These are phyloP conservation scores for Salix caprea DNA, from an alignment of 345 rosid species.

Conservation along the genomic window DNA sequence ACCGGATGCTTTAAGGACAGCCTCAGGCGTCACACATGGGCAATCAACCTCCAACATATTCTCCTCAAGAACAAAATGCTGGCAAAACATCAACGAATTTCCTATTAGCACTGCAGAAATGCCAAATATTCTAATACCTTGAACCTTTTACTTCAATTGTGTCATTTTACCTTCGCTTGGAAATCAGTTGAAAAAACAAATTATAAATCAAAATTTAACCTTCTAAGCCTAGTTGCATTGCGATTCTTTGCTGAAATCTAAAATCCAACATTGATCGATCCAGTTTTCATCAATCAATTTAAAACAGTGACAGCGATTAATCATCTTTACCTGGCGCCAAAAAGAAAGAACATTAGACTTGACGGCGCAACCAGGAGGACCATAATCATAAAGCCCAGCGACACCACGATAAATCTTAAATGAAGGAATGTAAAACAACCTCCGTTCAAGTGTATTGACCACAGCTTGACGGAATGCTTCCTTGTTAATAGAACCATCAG, in stretches of 20 bases:
- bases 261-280: not conserved
- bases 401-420: slow-evolving; percentile 90
- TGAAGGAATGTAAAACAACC: slow-evolving; percentile 74
- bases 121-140: not conserved
- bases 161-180: not conserved
- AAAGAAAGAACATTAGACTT: slow-evolving; percentile 78
- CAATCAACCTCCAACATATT: slow-evolving; percentile 93
- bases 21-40: slow-evolving; percentile 94
- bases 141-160: not conserved
- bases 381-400: slow-evolving; percentile 88
- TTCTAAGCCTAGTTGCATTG: not conserved
- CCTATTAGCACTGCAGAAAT: not conserved
- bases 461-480: slow-evolving; percentile 81
- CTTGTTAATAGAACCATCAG: slow-evolving; percentile 38
- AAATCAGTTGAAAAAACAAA: not conserved
- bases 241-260: not conserved
- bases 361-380: slow-evolving; percentile 88
- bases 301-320: not conserved
- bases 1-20: slow-evolving; percentile 91
- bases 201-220: not conserved
- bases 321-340: slow-evolving; percentile 77
- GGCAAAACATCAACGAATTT: slow-evolving; percentile 5
- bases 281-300: not conserved
- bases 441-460: slow-evolving; percentile 72
- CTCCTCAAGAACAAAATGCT: slow-evolving; percentile 95